These are phyloP conservation scores for Aureobasidium vineae DNA, from an alignment of 2,329 filamentous ascomycete species.

Conservation along the genomic window DNA sequence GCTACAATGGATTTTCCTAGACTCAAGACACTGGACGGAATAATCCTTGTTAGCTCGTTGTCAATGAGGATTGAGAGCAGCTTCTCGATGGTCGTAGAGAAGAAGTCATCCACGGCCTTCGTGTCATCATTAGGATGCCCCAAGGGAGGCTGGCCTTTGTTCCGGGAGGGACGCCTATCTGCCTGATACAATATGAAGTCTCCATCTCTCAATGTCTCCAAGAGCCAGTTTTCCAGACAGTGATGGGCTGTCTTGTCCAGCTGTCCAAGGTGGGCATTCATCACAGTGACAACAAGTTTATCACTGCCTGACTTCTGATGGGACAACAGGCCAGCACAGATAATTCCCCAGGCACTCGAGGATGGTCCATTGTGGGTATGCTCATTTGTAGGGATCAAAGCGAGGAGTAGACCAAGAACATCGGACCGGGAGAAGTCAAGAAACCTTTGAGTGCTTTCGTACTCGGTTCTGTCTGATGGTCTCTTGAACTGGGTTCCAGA, in stretches of 20 bases:
- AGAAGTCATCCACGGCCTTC: conserved; percentile 82
- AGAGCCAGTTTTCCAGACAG: conserved; percentile 90
- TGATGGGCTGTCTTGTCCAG: conserved; percentile 85
- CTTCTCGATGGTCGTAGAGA: conserved; percentile 73
- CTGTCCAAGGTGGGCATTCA: conserved; percentile 84
- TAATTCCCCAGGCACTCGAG: conserved; percentile 84
- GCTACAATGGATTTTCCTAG: conserved; percentile 79
- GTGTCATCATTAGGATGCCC: conserved; percentile 72
- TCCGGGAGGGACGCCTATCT: conserved; percentile 68
- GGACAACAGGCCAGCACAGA: conserved; percentile 77
- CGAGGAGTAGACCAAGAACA: conserved; percentile 80
- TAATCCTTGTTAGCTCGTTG: conserved; percentile 70
- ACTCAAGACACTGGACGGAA: conserved; percentile 80
- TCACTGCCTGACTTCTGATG: conserved; percentile 74
- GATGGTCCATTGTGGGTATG: background rate
- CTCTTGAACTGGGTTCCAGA: conserved; percentile 43
- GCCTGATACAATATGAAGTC: conserved; percentile 85
- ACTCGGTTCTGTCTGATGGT: conserved; percentile 50
- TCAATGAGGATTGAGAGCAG: conserved; percentile 86
- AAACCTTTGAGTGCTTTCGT: conserved; percentile 74
- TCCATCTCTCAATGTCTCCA: conserved; percentile 91
- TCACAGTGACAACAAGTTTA: conserved; percentile 75
- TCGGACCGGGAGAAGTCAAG: conserved; percentile 88
- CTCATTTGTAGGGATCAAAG: conserved; percentile 37
- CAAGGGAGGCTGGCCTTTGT: conserved; percentile 66